Evolutionary conservation across 768 basidiomycete species (phyloP), one percentile per base, ranked within the genome.

Genomic region (Amanita muscaria): DNA sequence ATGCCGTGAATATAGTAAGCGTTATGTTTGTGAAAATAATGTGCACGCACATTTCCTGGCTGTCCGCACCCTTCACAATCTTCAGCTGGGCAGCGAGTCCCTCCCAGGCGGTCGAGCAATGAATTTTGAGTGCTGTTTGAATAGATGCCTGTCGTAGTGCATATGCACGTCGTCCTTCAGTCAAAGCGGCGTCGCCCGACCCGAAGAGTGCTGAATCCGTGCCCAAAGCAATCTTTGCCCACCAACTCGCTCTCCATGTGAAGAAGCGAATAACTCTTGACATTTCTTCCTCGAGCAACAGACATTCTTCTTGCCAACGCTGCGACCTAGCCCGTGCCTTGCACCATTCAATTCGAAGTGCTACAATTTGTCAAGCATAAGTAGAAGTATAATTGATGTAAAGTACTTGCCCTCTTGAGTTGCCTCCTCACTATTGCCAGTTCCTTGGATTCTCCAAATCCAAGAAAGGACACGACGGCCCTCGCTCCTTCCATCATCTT

Each of bases 261-360:
- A 43, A 43, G n/a, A 32, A 43, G 8, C 18, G 30, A 3, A 33
- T 9, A 14, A 43, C 42, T 3, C 42, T 18, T 2, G 5, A 9
- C 42, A 43, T 43, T 16, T 43, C 42, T 21, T 43, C 42, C 7
- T 43, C 15, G 5, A 43, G 19, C 2, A 32, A 16, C 2, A 43
- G 31, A 33, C 42, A 43, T 33, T 43, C 29, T 22, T 43, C 42
- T 33, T 43, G 42, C 42, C 42, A 43, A 7, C 31, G 31, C 12
- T 43, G 30, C 3, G 42, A 27, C 30, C 42, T 2, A 8, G 42
- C 42, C 3, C 31, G 31, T 21, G 42, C 30, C 15, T 43, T 42
- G 9, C 25, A 30, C 41, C 41, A 42, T 42, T 42, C 41, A 3
- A 39, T 23, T 8, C 37, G 22, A 23, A 39, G 37, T 10, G n/a